phyloP scores from a whole-genome alignment of 2,329 filamentous ascomycete genomes.

The Fusarium cicatricum region DNA sequence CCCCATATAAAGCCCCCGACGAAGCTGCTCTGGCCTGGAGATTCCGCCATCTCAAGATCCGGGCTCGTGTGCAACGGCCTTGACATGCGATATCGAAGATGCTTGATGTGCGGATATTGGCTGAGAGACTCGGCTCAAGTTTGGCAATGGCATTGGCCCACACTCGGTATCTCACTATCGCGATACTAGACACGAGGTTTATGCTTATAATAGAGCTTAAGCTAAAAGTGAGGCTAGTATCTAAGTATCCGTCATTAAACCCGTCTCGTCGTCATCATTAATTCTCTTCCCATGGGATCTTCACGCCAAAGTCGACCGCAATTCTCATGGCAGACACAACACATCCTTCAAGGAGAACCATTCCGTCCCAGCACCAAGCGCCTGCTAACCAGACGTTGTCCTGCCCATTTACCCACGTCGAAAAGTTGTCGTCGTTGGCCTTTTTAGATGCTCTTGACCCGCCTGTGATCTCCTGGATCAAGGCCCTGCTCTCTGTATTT shows the following conservation, averaged over 20 bases:
- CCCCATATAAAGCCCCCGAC: constrained; percentile 43
- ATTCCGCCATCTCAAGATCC: constrained; percentile 7
- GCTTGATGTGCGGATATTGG: neutral
- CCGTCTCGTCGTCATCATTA: constrained; percentile 2
- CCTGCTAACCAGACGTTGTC: constrained; percentile 63
- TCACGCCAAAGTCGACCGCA: constrained; percentile 60
- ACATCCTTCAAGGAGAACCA: constrained; percentile 69
- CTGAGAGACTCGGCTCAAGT: neutral
- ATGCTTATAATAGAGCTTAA: constrained; percentile 1
- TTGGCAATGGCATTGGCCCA: neutral
- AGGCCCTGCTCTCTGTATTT: constrained; percentile 55
- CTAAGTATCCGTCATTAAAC: neutral
- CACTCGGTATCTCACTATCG: constrained; percentile 10
- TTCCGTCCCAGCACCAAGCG: constrained; percentile 71
- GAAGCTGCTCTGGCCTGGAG: constrained; percentile 31
- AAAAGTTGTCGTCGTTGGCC: constrained; percentile 33
- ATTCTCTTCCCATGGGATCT: constrained; percentile 47
- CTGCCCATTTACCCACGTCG: constrained; percentile 61
- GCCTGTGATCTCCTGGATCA: constrained; percentile 57
- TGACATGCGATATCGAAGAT: neutral
- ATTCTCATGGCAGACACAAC: constrained; percentile 65
- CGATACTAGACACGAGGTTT: neutral
- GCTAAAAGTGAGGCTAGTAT: neutral
- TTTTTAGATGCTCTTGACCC: constrained; percentile 13
- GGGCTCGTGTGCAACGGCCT: neutral